phyloP scores from a whole-genome alignment of 208 protist genomes.

The Zelonia costaricensis region DNA sequence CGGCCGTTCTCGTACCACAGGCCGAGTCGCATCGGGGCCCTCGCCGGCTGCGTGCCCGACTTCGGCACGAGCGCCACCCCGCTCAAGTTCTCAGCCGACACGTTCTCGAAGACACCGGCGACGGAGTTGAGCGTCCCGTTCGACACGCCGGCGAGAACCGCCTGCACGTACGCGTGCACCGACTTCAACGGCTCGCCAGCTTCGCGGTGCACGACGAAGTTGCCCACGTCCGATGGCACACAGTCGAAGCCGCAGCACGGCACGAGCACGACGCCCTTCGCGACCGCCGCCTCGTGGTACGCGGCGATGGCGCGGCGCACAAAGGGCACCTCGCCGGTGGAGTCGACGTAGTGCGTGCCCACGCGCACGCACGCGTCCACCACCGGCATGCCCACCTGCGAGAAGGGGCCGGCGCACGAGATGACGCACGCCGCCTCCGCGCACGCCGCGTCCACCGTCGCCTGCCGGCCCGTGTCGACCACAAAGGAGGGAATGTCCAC shows the following conservation, averaged over 20 bases:
- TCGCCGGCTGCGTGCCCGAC: slow-evolving; percentile 30
- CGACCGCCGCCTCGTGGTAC: slow-evolving; percentile 67
- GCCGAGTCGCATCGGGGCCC: slow-evolving; percentile 34
- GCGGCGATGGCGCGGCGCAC: slow-evolving; percentile 65
- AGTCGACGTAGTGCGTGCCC: slow-evolving; percentile 90
- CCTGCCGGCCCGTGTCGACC: slow-evolving; percentile 44
- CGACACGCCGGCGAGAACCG: slow-evolving; percentile 40
- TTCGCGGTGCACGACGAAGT: slow-evolving; percentile 64
- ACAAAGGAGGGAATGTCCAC: slow-evolving; percentile 42
- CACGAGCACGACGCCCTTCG: slow-evolving; percentile 65
- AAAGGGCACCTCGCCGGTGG: slow-evolving; percentile 89
- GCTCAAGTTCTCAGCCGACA: slow-evolving; percentile 33
- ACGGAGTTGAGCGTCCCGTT: slow-evolving; percentile 74
- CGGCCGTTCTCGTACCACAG: slow-evolving; percentile 62
- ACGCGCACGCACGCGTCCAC: slow-evolving; percentile 86
- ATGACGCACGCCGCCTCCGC: slow-evolving; percentile 58
- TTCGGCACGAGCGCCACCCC: slow-evolving; percentile 50
- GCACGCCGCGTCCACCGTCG: slow-evolving; percentile 59
- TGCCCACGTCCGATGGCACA: slow-evolving; percentile 87
- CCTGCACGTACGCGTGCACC: slow-evolving; percentile 48
- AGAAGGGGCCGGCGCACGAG: slow-evolving; percentile 84
- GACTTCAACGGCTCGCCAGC: slow-evolving; percentile 44
- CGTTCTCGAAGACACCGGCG: slow-evolving; percentile 24
- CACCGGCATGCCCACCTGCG: slow-evolving; percentile 74
- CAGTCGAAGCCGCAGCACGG: slow-evolving; percentile 90